Evolutionary conservation across 2,329 filamentous ascomycete genomes (phyloP), one percentile per base, ranked within the genome.

Genomic region (Penicillium sp.): DNA sequence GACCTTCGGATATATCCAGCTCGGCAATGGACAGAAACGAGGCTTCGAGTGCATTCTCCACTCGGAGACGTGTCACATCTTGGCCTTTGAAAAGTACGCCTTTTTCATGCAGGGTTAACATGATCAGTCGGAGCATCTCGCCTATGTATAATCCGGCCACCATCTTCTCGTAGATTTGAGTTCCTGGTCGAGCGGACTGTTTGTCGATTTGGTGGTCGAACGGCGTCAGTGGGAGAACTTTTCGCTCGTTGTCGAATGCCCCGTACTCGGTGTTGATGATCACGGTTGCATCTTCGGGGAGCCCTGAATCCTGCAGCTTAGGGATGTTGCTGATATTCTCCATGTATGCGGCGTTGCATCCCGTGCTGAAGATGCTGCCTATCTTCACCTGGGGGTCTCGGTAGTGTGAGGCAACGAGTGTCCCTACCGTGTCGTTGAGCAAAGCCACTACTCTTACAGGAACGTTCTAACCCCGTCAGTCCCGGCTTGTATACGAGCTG

Each of bases 101-200:
- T 61, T 86, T 88, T 65, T 94, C 88, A 73, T 96, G 87, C 49
- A 97, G 80, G 64, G 94, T 91, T 14, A 95, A 81, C 52, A 97
- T 77, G 50, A 94, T 85, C 43, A 96, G 82, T 48, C 93, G 89
- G 81, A 96, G 91, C 66, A 97, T 87, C 75, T 97, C 92, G 58
- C 92, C 93, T 1, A 97, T 84, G 72, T 97, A 97, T 44, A 96
- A 81, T 49, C 92, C 92, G 1, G 92, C 91, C 69, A 96, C 91
- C 90, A 96, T 96, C 79, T 97, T 97, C 77, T 97, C 92, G 63
- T 96, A 97, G 0, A 90, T 86, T 77, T 97, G 92, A 75, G 96
- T 91, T 34, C 91, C 92, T 1, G 92, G 92, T n/a, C 91, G 88
- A 27, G 91, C 90, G 22, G 92, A 96, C 62, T 91, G 86, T 63